Evolutionary conservation across 2,329 filamentous ascomycete species (phyloP).

Genomic region (Claviceps arundinis): DNA sequence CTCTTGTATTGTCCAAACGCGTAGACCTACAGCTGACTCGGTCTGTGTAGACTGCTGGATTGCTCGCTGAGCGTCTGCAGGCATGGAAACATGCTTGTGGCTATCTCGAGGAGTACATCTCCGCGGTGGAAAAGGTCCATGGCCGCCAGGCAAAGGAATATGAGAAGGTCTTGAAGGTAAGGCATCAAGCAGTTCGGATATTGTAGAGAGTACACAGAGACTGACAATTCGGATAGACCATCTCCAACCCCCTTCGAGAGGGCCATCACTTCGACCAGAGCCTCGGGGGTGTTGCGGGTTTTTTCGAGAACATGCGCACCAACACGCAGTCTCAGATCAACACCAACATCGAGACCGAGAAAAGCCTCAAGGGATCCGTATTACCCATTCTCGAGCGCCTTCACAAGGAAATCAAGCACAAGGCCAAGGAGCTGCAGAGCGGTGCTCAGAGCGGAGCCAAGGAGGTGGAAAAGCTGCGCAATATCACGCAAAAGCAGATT

Average conservation of each 20-base stretch:
- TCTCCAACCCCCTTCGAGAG: constrained; percentile 74
- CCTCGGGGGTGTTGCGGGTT: constrained; percentile 72
- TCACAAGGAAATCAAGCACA: constrained; percentile 93
- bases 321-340: constrained; percentile 89
- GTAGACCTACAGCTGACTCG: too few species aligned
- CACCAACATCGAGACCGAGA: constrained; percentile 81
- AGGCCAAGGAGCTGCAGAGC: constrained; percentile 74
- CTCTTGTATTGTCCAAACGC: too few species aligned
- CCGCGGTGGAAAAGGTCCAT: constrained; percentile 74
- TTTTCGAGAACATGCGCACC: constrained; percentile 87
- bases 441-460: constrained; percentile 79
- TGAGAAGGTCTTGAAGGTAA: constrained; percentile 77
- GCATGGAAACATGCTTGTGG: constrained; percentile 93
- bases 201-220: too few species aligned
- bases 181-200: not conserved
- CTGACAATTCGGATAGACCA: constrained; percentile 40
- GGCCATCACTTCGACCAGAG: constrained; percentile 87
- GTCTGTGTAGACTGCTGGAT: constrained; percentile 48
- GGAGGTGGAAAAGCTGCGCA: constrained; percentile 79
- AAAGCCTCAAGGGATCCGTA: constrained; percentile 74
- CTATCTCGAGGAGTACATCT: constrained; percentile 84
- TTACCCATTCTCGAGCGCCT: constrained; percentile 81
- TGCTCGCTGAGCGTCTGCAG: constrained; percentile 76
- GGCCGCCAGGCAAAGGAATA: constrained; percentile 84
- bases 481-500: constrained; percentile 84